Conservation (phyloP, 2,329 filamentous ascomycete genomes). For the Diaporthe capsici region DNA sequence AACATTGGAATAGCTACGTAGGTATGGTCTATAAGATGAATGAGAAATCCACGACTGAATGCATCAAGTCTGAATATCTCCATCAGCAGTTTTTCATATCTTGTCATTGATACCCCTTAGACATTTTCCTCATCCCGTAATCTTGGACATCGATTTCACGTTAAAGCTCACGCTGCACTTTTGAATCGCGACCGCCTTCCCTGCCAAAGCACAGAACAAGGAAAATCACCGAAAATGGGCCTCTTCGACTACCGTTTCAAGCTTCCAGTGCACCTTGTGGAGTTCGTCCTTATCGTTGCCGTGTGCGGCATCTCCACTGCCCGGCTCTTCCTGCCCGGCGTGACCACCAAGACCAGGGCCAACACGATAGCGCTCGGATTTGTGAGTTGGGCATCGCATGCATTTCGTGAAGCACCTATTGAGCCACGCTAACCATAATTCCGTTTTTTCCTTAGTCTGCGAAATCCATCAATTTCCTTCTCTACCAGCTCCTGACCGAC, state of each 20-base stretch:
- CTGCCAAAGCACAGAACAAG: neutral
- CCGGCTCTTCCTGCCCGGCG: constrained; percentile 32
- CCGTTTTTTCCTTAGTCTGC: constrained; percentile 42
- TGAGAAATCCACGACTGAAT: neutral
- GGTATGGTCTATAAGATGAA: constrained; percentile 15
- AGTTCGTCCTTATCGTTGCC: constrained; percentile 34
- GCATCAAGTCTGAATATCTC: neutral
- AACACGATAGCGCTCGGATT: constrained; percentile 44
- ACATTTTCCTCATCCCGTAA: neutral
- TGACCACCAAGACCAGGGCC: constrained; percentile 34
- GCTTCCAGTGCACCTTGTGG: constrained; percentile 36
- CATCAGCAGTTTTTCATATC: neutral
- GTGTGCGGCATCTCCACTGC: constrained; percentile 36
- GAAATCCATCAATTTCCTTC: constrained; percentile 57
- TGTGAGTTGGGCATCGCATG: constrained; percentile 33
- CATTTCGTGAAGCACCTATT: no score
- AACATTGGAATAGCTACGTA: neutral
- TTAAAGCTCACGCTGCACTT: no score
- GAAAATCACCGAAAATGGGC: neutral
- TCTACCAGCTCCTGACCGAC: constrained; percentile 56
- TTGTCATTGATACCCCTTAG: neutral
- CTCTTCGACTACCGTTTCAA: constrained; percentile 37
- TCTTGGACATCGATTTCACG: no score
- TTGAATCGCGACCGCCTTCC: neutral
- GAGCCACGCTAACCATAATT: neutral